Conservation (phyloP, 2,329 filamentous ascomycete genomes). For the Phyllosticta ampelicida region DNA sequence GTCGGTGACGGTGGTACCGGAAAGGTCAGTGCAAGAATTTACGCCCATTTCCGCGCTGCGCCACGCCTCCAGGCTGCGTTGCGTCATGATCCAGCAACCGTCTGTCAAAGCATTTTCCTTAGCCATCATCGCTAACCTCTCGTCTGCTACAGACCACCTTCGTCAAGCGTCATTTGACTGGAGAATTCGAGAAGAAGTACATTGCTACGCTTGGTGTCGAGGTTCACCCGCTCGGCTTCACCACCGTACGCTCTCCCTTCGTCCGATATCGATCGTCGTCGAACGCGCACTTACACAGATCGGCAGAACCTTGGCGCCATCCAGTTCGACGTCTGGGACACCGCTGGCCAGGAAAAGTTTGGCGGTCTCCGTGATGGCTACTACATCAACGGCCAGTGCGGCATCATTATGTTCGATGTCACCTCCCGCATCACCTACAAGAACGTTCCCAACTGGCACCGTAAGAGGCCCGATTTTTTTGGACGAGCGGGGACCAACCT, state of each 20-base stretch:
- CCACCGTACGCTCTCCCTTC: slow-evolving; percentile 61
- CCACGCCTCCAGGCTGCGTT: not conserved
- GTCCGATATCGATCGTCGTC: slow-evolving; percentile 14
- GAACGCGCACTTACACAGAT: slow-evolving; percentile 2
- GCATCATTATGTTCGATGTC: slow-evolving; percentile 99
- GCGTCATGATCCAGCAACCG: slow-evolving; percentile 4
- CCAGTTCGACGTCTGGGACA: slow-evolving; percentile 99
- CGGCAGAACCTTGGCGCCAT: slow-evolving; percentile 80
- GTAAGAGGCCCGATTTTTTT: slow-evolving; percentile 46
- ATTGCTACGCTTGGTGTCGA: slow-evolving; percentile 99
- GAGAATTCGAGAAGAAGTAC: slow-evolving; percentile 99
- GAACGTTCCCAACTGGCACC: slow-evolving; percentile 99
- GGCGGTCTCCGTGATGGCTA: slow-evolving; percentile 98
- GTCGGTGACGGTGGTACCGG: slow-evolving; percentile 98
- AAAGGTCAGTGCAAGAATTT: slow-evolving; percentile 58
- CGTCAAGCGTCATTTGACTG: slow-evolving; percentile 99
- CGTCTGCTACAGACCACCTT: slow-evolving; percentile 70
- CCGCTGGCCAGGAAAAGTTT: slow-evolving; percentile 98
- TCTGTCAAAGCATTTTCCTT: slow-evolving; percentile 8
- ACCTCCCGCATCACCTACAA: slow-evolving; percentile 99
- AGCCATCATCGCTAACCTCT: slow-evolving; percentile 7
- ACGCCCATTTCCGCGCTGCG: not conserved
- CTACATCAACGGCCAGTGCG: slow-evolving; percentile 99
- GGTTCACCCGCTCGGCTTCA: slow-evolving; percentile 96
- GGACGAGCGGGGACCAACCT: not conserved